Evolutionary conservation across 139 green algal genomes (phyloP).

Genomic region (Tetradesmus obliquus): DNA sequence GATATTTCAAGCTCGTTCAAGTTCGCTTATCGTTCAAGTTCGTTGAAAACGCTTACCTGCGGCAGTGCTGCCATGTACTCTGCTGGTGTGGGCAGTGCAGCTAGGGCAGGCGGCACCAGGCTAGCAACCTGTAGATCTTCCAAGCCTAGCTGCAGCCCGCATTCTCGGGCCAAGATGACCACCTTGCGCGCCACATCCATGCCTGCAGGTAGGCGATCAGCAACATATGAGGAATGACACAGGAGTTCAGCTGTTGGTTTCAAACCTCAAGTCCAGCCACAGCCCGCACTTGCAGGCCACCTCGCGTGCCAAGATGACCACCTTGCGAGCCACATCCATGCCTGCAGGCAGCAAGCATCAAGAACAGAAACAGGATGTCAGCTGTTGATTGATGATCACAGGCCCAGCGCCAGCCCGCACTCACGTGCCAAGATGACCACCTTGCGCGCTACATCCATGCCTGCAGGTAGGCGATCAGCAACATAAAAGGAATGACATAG

Average conservation of each 20-base stretch:
- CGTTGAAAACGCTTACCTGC: slow-evolving; percentile 55
- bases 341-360: slow-evolving; percentile 53
- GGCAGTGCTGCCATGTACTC: slow-evolving; percentile 86
- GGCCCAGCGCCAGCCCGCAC: slow-evolving; percentile 80
- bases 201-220: slow-evolving; percentile 50
- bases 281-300: slow-evolving; percentile 91
- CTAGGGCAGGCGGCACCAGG: slow-evolving; percentile 83
- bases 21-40: background rate
- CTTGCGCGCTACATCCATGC: slow-evolving; percentile 98
- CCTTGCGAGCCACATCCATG: slow-evolving; percentile 97
- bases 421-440: slow-evolving; percentile 94
- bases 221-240: no score
- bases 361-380: no score
- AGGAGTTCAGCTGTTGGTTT: no score
- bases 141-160: slow-evolving; percentile 81
- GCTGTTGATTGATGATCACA: no score
- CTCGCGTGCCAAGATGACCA: slow-evolving; percentile 90
- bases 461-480: slow-evolving; percentile 39
- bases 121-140: slow-evolving; percentile 80
- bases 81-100: slow-evolving; percentile 40
- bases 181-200: slow-evolving; percentile 98
- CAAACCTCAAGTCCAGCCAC: slow-evolving; percentile 78
- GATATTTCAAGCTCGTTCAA: background rate
- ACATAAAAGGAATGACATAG: no score
- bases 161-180: slow-evolving; percentile 92